phyloP scores from a whole-genome alignment of 2,329 filamentous ascomycete genomes.

The Sclerotinia minor region DNA sequence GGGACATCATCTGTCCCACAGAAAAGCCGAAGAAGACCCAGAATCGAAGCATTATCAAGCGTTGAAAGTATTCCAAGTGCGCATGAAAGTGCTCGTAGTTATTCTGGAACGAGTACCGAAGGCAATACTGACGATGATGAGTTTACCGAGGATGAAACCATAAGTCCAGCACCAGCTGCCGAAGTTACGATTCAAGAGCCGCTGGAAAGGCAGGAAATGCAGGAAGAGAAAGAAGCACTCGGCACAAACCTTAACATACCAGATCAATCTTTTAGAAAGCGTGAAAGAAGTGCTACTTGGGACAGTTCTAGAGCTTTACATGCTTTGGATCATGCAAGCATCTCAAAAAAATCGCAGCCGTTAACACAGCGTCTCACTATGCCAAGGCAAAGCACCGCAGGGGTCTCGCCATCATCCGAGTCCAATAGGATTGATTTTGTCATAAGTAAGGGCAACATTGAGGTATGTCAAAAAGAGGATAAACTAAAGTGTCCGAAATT shows the following conservation, averaged over 20 bases:
- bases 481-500: neutral
- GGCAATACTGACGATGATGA: constrained; percentile 28
- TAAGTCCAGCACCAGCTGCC: neutral
- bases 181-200: neutral
- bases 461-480: constrained; percentile 9
- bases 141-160: constrained; percentile 8
- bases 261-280: constrained; percentile 7
- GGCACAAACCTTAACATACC: neutral
- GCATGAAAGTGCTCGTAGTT: constrained; percentile 38
- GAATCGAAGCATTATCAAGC: constrained; percentile 25
- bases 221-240: neutral
- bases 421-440: neutral
- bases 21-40: neutral
- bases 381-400: neutral
- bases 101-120: constrained; percentile 33
- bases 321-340: neutral
- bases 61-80: constrained; percentile 31
- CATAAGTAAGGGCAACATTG: constrained; percentile 4
- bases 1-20: neutral
- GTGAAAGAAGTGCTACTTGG: constrained; percentile 26
- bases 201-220: neutral
- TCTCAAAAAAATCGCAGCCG: neutral
- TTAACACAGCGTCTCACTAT: constrained; percentile 12
- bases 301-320: constrained; percentile 23
- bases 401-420: constrained; percentile 18